Conservation (phyloP, 1,139 yeast genomes). For the Blastobotrys malaysiensis region DNA sequence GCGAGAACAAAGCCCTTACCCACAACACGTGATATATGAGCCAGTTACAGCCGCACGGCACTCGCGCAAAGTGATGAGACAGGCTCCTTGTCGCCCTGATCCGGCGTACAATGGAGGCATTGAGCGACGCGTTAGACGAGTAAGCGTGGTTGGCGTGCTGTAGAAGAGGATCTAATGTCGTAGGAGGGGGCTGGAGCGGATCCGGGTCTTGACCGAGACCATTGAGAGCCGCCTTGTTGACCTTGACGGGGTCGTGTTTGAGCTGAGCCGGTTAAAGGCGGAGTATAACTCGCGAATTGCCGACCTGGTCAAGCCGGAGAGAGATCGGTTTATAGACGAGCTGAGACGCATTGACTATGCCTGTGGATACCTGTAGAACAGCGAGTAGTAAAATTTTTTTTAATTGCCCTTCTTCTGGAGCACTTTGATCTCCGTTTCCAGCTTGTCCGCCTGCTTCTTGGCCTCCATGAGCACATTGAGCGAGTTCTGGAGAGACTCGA, state of each 20-base stretch:
- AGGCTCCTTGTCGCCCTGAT: not conserved
- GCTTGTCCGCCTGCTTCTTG: slow-evolving; percentile 80
- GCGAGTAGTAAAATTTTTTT: no score
- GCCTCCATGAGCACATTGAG: slow-evolving; percentile 74
- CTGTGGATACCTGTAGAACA: no score
- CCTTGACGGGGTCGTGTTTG: not conserved
- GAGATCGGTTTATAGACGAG: not conserved
- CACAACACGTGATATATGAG: not conserved
- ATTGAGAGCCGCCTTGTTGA: not conserved
- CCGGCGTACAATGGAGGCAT: not conserved
- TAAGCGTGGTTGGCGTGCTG: not conserved
- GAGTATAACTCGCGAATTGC: not conserved
- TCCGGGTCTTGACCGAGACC: not conserved
- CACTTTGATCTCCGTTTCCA: slow-evolving; percentile 71
- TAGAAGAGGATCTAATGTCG: not conserved
- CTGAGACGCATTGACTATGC: not conserved
- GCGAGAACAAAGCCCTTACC: not conserved
- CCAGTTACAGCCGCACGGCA: not conserved
- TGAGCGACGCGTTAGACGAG: not conserved
- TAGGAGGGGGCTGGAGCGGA: not conserved
- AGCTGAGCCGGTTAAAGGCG: not conserved
- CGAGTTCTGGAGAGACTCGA: slow-evolving; percentile 69
- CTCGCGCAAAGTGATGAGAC: not conserved
- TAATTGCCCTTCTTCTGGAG: slow-evolving; percentile 33
- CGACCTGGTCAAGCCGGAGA: not conserved